These are phyloP conservation scores for Neurospora sublineolata DNA, from an alignment of 495 filamentous ascomycete genomes.

Conservation along the genomic window DNA sequence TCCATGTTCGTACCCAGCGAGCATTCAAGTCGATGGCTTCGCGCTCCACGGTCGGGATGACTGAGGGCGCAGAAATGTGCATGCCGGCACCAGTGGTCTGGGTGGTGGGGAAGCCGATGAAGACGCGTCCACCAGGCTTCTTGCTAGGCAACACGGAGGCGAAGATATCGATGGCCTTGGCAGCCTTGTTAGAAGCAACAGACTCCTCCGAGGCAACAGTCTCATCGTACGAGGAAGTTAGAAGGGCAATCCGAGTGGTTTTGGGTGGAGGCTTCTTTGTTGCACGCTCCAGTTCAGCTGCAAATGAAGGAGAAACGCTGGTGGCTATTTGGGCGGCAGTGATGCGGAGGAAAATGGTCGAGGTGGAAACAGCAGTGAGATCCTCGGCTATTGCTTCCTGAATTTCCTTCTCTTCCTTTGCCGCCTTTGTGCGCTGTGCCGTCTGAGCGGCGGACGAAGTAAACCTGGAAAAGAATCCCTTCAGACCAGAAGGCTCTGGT, in stretches of 20 bases:
- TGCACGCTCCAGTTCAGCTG: constrained; percentile 82
- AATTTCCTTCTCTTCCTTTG: constrained; percentile 39
- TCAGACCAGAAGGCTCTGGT: constrained; percentile 46
- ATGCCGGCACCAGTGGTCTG: constrained; percentile 91
- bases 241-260: constrained; percentile 66
- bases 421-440: constrained; percentile 32
- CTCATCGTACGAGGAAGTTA: constrained; percentile 87
- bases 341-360: constrained; percentile 76
- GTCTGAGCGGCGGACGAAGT: constrained; percentile 33
- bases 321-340: constrained; percentile 74
- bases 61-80: constrained; percentile 95
- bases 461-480: constrained; percentile 70
- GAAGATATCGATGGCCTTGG: constrained; percentile 64
- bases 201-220: constrained; percentile 48
- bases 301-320: constrained; percentile 52
- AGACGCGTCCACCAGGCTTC: constrained; percentile 66
- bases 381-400: constrained; percentile 54
- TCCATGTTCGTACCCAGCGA: constrained; percentile 87
- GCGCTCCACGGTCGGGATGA: constrained; percentile 97
- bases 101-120: constrained; percentile 94
- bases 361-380: constrained; percentile 50
- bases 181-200: constrained; percentile 27
- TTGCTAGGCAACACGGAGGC: constrained; percentile 81
- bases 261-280: constrained; percentile 95
- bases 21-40: constrained; percentile 96